Base-by-base conservation (phyloP, 1,139 yeast genomes). In the Wickerhamomyces sp. region DNA sequence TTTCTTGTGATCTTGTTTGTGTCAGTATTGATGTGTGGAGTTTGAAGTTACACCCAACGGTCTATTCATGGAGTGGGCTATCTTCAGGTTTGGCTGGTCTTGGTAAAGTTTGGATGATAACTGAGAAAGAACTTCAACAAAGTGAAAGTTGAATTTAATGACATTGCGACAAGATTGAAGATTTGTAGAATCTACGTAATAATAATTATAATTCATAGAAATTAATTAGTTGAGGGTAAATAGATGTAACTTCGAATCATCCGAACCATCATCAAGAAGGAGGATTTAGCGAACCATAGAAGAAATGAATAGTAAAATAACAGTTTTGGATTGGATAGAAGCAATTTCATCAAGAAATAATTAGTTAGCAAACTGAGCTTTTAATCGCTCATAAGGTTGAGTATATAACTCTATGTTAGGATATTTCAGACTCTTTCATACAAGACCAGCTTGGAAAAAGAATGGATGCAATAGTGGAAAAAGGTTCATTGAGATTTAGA, bases 21-120 rank as follows among this genome's bases (percentile, higher is more conserved):
- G 74, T 70, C 48, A 49, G 70, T 1, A 61, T 70, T 5, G 73
- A 67, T 44, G 63, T 72, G 5, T 68, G 71, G 39, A 52, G 59
- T 14, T 33, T 67, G 34, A 59, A 58, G 17, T 48, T 63, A 24
- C 45, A 51, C 36, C 38, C 66, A 56, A 38, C 55, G 40, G 31
- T 65, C 53, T 51, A 59, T 61, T 28, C 57, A 49, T 42, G 55
- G 52, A 44, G 36, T 52, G 55, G 52, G 61, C 49, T 59, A 58
- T 39, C 52, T 64, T 66, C 74, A 22, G 76, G 72, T 34, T 22
- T 55, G 3, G 49, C 64, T n/a, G 72, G 73, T 0, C 50, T 68
- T 20, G 48, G 58, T 14, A 70, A 70, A 43, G 60, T 69, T 14
- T 70, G 70, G 67, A 49, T 58, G 21, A 52, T 47, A 33, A 57